Evolutionary conservation across 192 early-diverging fungal genomes (phyloP).

Genomic region (Endogone sp.): DNA sequence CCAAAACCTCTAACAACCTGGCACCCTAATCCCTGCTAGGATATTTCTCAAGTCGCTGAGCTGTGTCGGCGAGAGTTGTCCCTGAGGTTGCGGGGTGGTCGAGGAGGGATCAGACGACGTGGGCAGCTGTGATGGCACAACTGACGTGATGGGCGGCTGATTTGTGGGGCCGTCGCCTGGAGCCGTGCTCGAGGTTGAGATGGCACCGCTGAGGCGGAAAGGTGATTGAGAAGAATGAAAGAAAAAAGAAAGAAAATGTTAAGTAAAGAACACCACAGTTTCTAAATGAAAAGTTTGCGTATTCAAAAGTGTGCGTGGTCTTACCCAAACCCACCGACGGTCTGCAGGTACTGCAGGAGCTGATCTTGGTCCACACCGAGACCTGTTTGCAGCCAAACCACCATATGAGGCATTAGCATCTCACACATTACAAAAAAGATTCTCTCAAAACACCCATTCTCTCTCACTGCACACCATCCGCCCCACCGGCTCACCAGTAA

Average conservation of each 20-base stretch:
- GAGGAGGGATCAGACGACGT: background rate
- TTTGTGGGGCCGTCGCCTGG: slow-evolving; percentile 1
- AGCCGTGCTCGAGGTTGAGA: slow-evolving; percentile 2
- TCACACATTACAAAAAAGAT: too few species aligned
- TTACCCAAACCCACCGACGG: slow-evolving; percentile 27
- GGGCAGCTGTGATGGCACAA: background rate
- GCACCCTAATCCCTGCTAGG: slow-evolving; percentile 37
- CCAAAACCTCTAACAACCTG: too few species aligned
- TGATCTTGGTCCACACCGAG: slow-evolving; percentile 21
- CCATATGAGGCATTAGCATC: too few species aligned
- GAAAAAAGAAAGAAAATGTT: too few species aligned
- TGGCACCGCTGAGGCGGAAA: slow-evolving; percentile 8
- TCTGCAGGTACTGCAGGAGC: slow-evolving; percentile 31
- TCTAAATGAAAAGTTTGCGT: background rate
- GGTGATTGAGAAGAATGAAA: slow-evolving; percentile 10
- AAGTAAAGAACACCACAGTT: too few species aligned
- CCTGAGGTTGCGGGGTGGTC: background rate
- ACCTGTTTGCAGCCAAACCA: background rate
- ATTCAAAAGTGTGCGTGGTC: background rate
- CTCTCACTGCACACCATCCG: too few species aligned
- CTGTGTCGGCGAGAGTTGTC: slow-evolving; percentile 27
- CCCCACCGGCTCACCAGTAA: too few species aligned
- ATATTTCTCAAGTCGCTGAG: slow-evolving; percentile 41
- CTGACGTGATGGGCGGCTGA: slow-evolving; percentile 5
- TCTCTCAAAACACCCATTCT: too few species aligned